Evolutionary conservation across 2,329 filamentous ascomycete species (phyloP).

Genomic region (Aspergillus ruber): DNA sequence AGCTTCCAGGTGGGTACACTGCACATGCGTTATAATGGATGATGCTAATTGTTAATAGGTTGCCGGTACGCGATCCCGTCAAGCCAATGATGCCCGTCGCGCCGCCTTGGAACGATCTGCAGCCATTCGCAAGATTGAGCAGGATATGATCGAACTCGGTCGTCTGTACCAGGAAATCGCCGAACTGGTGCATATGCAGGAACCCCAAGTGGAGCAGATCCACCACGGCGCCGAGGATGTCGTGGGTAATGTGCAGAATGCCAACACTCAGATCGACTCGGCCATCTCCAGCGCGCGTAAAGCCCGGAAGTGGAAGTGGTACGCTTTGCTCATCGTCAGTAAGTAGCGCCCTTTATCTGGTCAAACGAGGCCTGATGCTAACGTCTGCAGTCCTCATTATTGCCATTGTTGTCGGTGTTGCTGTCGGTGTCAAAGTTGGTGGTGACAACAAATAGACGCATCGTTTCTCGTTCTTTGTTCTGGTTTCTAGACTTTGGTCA

Average conservation of each 20-base stretch:
- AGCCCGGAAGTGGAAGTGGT: constrained; percentile 93
- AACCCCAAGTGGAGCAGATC: constrained; percentile 70
- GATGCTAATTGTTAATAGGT: constrained; percentile 15
- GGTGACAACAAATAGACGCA: constrained; percentile 12
- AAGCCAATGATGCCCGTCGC: constrained; percentile 70
- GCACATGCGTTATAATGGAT: neutral
- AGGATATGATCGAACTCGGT: constrained; percentile 78
- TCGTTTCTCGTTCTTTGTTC: constrained; percentile 1
- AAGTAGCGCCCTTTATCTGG: constrained; percentile 30
- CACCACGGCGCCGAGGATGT: constrained; percentile 84
- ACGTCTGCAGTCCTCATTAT: constrained; percentile 46
- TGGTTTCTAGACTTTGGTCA: constrained; percentile 6
- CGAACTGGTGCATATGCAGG: constrained; percentile 77
- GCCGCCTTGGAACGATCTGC: constrained; percentile 76
- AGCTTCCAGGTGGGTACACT: constrained; percentile 68
- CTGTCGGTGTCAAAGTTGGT: constrained; percentile 40
- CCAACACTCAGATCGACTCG: constrained; percentile 73
- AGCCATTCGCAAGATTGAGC: constrained; percentile 86
- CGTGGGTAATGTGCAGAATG: constrained; percentile 74
- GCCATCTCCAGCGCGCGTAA: constrained; percentile 75
- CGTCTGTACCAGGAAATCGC: constrained; percentile 89
- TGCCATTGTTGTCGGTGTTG: constrained; percentile 47
- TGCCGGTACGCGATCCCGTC: constrained; percentile 52
- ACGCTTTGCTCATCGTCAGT: constrained; percentile 70
- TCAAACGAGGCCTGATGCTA: constrained; percentile 3